Evolutionary conservation across 108 stramenopile genomes (phyloP).

Genomic region (Nannochloropsis gaditana): DNA sequence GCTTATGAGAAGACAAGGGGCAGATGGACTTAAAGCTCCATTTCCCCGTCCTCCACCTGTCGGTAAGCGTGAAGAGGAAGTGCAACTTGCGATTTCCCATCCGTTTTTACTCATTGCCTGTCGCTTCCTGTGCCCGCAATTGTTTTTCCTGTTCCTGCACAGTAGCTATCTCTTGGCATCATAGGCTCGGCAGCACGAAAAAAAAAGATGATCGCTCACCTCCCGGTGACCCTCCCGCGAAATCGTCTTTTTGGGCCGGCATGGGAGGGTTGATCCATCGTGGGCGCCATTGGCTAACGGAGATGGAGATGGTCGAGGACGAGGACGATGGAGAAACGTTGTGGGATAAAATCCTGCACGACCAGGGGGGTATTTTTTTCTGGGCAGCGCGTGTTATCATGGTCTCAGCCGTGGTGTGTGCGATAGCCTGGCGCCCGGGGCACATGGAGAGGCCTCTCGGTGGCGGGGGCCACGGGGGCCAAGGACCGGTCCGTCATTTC

Average conservation of each 20-base stretch:
- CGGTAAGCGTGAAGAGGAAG: no score
- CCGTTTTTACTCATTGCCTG: background rate
- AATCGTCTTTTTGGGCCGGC: background rate
- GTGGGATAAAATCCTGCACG: conserved; percentile 5
- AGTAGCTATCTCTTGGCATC: background rate
- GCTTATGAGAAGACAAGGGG: no score
- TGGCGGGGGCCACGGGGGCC: background rate
- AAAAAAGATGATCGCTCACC: background rate
- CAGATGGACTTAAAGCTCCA: no score
- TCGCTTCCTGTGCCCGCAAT: background rate
- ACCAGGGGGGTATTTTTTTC: background rate
- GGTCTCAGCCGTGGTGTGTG: background rate
- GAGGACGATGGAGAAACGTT: background rate
- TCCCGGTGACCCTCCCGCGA: background rate
- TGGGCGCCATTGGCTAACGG: background rate
- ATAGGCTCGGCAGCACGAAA: background rate
- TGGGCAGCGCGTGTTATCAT: background rate
- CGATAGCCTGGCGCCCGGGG: background rate
- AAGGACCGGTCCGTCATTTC: background rate
- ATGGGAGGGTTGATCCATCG: background rate
- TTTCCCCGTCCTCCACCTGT: no score
- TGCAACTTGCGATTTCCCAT: no score
- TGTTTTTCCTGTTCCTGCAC: background rate
- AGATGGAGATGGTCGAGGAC: background rate
- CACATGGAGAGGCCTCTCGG: background rate